These are phyloP conservation scores for Nicotiana obtusifolia DNA, from an alignment of 257 asterid species.

Conservation along the genomic window DNA sequence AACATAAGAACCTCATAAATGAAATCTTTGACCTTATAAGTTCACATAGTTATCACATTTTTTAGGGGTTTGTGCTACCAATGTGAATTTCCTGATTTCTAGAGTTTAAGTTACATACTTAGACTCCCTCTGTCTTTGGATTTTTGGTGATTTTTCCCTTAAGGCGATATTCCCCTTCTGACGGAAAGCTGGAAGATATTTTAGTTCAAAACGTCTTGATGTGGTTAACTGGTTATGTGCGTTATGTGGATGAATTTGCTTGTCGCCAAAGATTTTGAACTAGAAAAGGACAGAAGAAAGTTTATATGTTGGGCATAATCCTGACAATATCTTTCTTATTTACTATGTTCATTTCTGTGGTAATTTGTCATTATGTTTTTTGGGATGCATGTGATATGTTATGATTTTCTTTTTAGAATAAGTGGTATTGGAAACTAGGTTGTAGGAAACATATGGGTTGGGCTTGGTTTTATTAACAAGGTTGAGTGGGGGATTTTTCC, in stretches of 20 bases:
- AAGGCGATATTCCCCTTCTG: background rate
- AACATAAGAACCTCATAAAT: background rate
- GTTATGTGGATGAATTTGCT: background rate
- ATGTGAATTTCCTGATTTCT: background rate
- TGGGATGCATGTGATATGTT: constrained; percentile 12
- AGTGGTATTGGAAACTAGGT: constrained; percentile 36
- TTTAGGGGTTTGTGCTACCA: background rate
- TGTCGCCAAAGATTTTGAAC: background rate
- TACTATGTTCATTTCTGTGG: background rate
- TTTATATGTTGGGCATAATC: background rate
- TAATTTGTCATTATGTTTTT: background rate
- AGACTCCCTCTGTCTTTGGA: background rate
- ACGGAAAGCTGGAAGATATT: background rate
- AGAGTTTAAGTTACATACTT: background rate
- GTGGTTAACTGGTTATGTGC: background rate
- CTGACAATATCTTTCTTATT: background rate
- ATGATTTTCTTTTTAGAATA: background rate
- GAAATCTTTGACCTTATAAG: background rate
- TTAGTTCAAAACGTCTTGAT: background rate
- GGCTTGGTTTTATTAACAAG: constrained; percentile 96
- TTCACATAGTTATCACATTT: background rate
- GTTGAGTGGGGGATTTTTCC: constrained; percentile 81
- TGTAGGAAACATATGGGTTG: constrained; percentile 66
- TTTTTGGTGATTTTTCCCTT: background rate
- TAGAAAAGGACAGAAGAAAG: background rate